phyloP scores from a whole-genome alignment of 2,329 filamentous ascomycete species.

The Capronia epimyces region DNA sequence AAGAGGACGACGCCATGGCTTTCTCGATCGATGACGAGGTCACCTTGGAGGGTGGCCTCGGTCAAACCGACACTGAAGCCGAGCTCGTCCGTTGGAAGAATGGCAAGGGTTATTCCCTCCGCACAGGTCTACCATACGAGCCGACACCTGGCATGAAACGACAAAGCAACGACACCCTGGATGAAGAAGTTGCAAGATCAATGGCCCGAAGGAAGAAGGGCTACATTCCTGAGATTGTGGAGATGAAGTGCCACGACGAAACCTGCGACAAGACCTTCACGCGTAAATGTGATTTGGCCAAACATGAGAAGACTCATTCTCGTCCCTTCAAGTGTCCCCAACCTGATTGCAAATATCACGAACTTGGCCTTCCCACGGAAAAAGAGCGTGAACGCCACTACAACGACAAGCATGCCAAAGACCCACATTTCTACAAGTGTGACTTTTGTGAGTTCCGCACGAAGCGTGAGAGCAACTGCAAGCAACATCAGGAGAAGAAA shows the following conservation, averaged over 20 bases:
- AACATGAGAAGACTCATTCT: constrained; percentile 96
- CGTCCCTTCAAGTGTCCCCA: constrained; percentile 91
- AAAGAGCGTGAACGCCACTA: constrained; percentile 95
- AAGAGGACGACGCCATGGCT: constrained; percentile 46
- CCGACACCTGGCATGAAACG: constrained; percentile 48
- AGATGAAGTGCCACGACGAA: constrained; percentile 68
- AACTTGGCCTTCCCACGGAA: constrained; percentile 90
- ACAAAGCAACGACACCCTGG: constrained; percentile 54
- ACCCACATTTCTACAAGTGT: constrained; percentile 78
- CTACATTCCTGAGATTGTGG: constrained; percentile 74
- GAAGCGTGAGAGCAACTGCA: constrained; percentile 94
- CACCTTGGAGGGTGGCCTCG: constrained; percentile 73
- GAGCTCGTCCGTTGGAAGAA: constrained; percentile 79
- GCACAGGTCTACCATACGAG: constrained; percentile 61
- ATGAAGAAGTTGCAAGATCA: constrained; percentile 79
- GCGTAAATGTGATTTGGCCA: constrained; percentile 92
- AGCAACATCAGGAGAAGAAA: constrained; percentile 97
- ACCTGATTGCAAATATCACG: constrained; percentile 78
- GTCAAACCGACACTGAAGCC: constrained; percentile 73
- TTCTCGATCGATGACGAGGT: constrained; percentile 62
- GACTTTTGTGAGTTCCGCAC: constrained; percentile 87
- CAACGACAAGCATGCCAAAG: constrained; percentile 87
- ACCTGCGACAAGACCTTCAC: constrained; percentile 90
- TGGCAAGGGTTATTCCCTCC: constrained; percentile 72
- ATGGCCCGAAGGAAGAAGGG: constrained; percentile 97